phyloP scores from a whole-genome alignment of 306 rosid genomes.

The Rubus parviflorus region DNA sequence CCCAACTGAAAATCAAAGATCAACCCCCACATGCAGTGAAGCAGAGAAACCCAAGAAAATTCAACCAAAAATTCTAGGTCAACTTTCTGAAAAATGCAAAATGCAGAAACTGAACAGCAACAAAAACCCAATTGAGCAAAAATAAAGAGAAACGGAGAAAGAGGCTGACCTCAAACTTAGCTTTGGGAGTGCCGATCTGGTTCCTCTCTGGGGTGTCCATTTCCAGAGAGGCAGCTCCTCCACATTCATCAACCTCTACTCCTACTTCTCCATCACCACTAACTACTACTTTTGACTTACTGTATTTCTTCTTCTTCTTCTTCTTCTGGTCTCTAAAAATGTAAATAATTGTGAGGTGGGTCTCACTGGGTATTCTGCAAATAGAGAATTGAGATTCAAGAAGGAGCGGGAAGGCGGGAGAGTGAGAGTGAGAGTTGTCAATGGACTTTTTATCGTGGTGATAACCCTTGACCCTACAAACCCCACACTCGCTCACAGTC shows the following conservation, averaged over 20 bases:
- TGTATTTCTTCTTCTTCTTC: conserved; percentile 10
- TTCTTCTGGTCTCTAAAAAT: conserved; percentile 22
- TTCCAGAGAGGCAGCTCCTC: conserved; percentile 35
- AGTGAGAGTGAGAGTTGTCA: conserved; percentile 11
- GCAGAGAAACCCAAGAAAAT: not conserved
- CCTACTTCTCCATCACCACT: conserved; percentile 7
- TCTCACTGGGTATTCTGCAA: conserved; percentile 16
- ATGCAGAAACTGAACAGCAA: not conserved
- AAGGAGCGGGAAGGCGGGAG: conserved; percentile 62
- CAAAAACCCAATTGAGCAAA: conserved; percentile 9
- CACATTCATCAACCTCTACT: conserved; percentile 19
- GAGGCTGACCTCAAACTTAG: conserved; percentile 60
- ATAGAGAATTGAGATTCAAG: conserved; percentile 40
- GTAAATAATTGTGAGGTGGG: conserved; percentile 16
- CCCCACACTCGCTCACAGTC: conserved; percentile 15
- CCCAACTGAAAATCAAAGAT: conserved; percentile 15
- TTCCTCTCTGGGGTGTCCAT: conserved; percentile 91
- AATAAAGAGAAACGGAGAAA: conserved; percentile 2
- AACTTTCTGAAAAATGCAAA: not conserved
- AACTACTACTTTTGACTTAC: conserved; percentile 1
- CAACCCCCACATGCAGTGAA: conserved; percentile 16
- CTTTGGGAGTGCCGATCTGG: conserved; percentile 59
- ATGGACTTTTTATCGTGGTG: conserved; percentile 43
- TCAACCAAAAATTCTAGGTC: conserved; percentile 2
- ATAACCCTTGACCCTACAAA: conserved; percentile 57